Conservation (phyloP, 768 basidiomycete genomes). For the Porphyrellus cyaneotinctus region DNA sequence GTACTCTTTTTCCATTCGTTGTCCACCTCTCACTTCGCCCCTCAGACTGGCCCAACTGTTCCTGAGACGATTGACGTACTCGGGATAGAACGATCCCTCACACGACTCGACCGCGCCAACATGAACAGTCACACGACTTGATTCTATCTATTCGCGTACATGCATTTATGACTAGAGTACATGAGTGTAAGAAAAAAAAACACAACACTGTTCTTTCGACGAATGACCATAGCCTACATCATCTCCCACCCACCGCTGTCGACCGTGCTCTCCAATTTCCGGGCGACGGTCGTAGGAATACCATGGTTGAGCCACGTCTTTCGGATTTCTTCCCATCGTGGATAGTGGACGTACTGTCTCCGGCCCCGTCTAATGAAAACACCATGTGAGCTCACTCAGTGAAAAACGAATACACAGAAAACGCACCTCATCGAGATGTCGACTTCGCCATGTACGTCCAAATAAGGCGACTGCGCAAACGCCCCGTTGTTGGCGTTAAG, state of each 20-base stretch:
- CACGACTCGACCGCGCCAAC: conserved; percentile 18
- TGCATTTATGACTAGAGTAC: not conserved
- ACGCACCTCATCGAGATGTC: conserved; percentile 86
- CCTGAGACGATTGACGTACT: conserved; percentile 38
- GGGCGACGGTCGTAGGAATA: conserved; percentile 84
- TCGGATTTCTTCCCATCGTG: conserved; percentile 87
- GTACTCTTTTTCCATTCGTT: not conserved
- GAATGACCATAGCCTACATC: conserved; percentile 37
- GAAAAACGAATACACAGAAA: not conserved
- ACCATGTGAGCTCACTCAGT: not conserved
- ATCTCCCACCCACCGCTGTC: conserved; percentile 96
- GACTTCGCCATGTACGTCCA: conserved; percentile 92
- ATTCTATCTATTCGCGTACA: not conserved
- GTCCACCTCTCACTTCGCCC: not conserved
- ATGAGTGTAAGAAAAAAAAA: not conserved
- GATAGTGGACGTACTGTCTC: conserved; percentile 79
- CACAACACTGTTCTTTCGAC: not conserved
- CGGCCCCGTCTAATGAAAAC: conserved; percentile 66
- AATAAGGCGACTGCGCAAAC: conserved; percentile 83
- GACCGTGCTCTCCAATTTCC: conserved; percentile 80
- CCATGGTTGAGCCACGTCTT: conserved; percentile 88
- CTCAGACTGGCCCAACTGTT: conserved; percentile 42
- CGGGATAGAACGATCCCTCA: conserved; percentile 27
- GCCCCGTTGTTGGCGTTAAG: conserved; percentile 88
- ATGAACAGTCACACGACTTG: not conserved